phyloP scores from a whole-genome alignment of 192 early-diverging fungal genomes.

The Podila epigama region DNA sequence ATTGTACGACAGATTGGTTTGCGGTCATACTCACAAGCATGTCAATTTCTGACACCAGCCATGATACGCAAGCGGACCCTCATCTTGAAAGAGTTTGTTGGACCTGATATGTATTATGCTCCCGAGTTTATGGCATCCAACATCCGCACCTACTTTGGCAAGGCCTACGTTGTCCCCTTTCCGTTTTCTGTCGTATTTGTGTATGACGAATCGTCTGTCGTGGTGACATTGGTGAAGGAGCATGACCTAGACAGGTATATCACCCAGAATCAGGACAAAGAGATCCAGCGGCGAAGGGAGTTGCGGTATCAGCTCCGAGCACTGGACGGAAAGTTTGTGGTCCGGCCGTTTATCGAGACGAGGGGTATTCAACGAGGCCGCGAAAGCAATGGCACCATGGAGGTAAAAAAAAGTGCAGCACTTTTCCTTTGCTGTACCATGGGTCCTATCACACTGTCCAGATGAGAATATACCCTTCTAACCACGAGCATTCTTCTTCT shows the following conservation, averaged over 20 bases:
- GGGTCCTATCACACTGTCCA: not conserved
- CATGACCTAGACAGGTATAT: constrained; percentile 60
- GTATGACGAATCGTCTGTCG: constrained; percentile 66
- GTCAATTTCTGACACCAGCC: constrained; percentile 47
- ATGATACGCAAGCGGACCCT: constrained; percentile 30
- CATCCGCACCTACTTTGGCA: constrained; percentile 67
- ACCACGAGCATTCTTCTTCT: not conserved
- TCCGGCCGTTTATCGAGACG: constrained; percentile 53
- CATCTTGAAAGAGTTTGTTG: constrained; percentile 59
- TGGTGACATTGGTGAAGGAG: constrained; percentile 59
- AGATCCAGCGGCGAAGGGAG: constrained; percentile 54
- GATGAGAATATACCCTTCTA: no score
- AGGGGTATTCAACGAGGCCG: constrained; percentile 22
- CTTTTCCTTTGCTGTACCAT: not conserved
- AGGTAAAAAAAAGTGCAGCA: no score
- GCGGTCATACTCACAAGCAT: constrained; percentile 51
- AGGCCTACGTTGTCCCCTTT: constrained; percentile 67
- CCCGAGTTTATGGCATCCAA: constrained; percentile 55
- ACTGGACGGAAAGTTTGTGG: constrained; percentile 65
- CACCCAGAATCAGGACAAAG: constrained; percentile 58
- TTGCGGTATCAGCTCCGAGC: constrained; percentile 62
- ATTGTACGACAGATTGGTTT: constrained; percentile 65
- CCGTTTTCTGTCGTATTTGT: constrained; percentile 72
- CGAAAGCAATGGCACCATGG: constrained; percentile 29
- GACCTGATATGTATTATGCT: constrained; percentile 73